phyloP scores from a whole-genome alignment of 306 rosid species.

The Vachellia pachyceras region DNA sequence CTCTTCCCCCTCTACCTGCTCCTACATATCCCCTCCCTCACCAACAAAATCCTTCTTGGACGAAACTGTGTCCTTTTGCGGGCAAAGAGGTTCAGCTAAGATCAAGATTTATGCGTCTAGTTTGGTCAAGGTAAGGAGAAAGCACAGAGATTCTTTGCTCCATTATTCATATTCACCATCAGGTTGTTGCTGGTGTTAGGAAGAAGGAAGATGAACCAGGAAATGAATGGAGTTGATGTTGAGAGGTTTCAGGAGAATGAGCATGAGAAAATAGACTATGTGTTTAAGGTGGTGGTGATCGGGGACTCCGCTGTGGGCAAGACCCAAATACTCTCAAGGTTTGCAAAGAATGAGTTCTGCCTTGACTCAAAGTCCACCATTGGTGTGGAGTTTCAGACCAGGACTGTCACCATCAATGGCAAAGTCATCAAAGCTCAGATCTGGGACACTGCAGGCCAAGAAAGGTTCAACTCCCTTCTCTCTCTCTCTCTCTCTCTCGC shows the following conservation, averaged over 20 bases:
- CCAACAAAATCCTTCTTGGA: conserved; percentile 14
- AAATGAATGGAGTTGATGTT: conserved; percentile 70
- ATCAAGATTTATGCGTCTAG: conserved; percentile 24
- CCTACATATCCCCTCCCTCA: conserved; percentile 32
- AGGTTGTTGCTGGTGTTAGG: conserved; percentile 24
- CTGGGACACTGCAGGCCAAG: conserved; percentile 99
- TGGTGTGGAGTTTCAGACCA: conserved; percentile 89
- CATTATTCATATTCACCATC: background rate
- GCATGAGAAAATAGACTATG: conserved; percentile 70
- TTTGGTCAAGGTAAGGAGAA: conserved; percentile 20
- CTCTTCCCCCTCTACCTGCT: conserved; percentile 35
- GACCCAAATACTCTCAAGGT: conserved; percentile 82
- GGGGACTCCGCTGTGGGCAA: conserved; percentile 94
- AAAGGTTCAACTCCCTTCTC: conserved; percentile 56
- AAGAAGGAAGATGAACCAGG: conserved; percentile 64
- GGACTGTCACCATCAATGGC: conserved; percentile 65
- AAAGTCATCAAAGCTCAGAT: conserved; percentile 94
- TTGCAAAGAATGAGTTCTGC: conserved; percentile 79
- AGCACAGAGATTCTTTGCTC: background rate
- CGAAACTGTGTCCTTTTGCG: conserved; percentile 11
- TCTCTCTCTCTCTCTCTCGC: conserved; percentile 42
- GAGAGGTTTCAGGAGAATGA: conserved; percentile 48
- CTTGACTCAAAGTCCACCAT: conserved; percentile 87
- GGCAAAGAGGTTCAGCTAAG: conserved; percentile 22
- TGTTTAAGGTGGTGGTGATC: conserved; percentile 87